phyloP scores from a whole-genome alignment of 2,329 filamentous ascomycete species.

The Cercospora nicotianae region DNA sequence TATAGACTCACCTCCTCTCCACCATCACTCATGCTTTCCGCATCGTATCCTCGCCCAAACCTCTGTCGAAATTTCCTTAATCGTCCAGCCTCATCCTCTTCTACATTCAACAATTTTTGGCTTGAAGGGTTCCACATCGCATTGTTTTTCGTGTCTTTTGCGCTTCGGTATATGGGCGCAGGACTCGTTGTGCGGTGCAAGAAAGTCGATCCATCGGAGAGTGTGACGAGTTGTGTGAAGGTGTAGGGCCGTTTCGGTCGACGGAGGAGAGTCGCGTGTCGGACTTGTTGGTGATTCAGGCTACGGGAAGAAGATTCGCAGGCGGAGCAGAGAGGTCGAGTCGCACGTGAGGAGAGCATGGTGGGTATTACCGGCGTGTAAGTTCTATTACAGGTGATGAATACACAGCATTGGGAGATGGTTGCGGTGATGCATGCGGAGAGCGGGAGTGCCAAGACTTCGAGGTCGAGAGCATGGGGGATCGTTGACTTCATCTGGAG shows the following conservation, averaged over 20 bases:
- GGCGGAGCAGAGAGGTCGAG: constrained; percentile 21
- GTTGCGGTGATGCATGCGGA: constrained; percentile 10
- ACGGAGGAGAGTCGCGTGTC: constrained; percentile 79
- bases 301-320: constrained; percentile 4
- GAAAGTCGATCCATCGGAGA: constrained; percentile 87
- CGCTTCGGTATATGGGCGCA: constrained; percentile 58
- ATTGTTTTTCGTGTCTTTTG: constrained; percentile 87
- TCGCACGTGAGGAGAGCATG: constrained; percentile 25
- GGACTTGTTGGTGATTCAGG: constrained; percentile 55
- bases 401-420: constrained; percentile 3
- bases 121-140: constrained; percentile 87
- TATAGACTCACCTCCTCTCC: constrained; percentile 31
- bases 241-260: constrained; percentile 92
- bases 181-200: constrained; percentile 77
- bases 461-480: not conserved
- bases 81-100: constrained; percentile 91
- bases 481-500: not conserved
- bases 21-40: constrained; percentile 41
- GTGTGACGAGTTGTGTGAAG: constrained; percentile 93
- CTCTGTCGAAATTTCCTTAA: constrained; percentile 80
- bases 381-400: not conserved
- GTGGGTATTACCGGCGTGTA: constrained; percentile 7
- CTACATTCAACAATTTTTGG: constrained; percentile 78
- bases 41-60: constrained; percentile 84
- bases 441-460: constrained; percentile 23